Conservation (phyloP, 116 monocot genomes). For the Cymodocea nodosa region DNA sequence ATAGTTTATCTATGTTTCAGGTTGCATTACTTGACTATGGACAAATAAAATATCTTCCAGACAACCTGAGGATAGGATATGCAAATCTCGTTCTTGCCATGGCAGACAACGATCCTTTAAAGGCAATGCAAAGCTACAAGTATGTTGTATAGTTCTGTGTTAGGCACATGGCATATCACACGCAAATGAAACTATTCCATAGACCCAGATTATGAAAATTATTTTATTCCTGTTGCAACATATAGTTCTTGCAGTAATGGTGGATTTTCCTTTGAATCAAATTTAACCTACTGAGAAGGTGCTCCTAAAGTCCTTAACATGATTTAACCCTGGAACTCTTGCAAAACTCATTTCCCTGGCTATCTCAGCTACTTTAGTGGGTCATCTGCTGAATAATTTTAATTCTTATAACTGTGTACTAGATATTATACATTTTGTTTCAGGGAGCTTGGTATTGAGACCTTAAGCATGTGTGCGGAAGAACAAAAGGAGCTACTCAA, state of each 20-base stretch:
- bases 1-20: constrained; percentile 22
- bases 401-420: neutral
- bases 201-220: no score
- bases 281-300: no score
- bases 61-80: constrained; percentile 73
- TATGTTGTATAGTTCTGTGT: constrained; percentile 9
- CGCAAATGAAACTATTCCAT: no score
- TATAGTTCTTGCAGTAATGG: no score
- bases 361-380: no score
- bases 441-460: constrained; percentile 87
- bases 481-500: constrained; percentile 34
- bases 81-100: constrained; percentile 81
- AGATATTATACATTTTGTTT: neutral
- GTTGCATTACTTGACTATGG: constrained; percentile 96
- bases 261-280: no score
- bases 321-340: no score
- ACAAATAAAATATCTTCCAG: constrained; percentile 86
- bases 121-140: constrained; percentile 56
- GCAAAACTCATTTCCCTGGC: no score
- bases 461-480: constrained; percentile 25
- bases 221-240: no score
- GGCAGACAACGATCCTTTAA: constrained; percentile 53
- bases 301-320: no score
- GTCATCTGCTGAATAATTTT: no score
- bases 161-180: no score